These are phyloP conservation scores for Nephelium lappaceum DNA, from an alignment of 345 rosid species.

Conservation along the genomic window DNA sequence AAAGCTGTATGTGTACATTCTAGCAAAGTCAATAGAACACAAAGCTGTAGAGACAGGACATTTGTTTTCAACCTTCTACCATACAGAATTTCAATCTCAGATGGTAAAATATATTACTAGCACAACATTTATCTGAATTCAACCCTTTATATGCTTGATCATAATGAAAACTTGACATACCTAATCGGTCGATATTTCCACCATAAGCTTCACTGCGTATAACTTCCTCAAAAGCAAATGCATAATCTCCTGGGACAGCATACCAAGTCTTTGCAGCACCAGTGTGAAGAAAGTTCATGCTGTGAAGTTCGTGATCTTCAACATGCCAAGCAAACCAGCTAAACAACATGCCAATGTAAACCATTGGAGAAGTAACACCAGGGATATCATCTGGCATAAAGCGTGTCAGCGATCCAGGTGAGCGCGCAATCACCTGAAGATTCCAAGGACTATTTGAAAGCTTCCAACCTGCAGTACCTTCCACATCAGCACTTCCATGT, in stretches of 20 bases:
- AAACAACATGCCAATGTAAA: constrained; percentile 95
- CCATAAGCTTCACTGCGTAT: constrained; percentile 80
- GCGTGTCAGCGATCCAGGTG: constrained; percentile 97
- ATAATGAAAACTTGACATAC: constrained; percentile 39
- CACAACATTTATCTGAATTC: neutral
- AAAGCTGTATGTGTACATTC: no score
- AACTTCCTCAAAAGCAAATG: constrained; percentile 86
- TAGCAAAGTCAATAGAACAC: neutral
- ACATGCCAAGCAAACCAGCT: constrained; percentile 99
- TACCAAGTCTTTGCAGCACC: constrained; percentile 98
- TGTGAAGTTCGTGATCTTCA: constrained; percentile 99
- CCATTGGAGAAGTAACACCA: constrained; percentile 98
- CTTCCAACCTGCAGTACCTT: constrained; percentile 99
- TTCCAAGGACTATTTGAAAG: constrained; percentile 99
- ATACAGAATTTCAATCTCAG: neutral
- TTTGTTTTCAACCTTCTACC: neutral
- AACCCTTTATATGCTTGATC: neutral
- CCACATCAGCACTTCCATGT: constrained; percentile 54
- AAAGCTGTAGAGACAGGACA: neutral
- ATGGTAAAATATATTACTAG: neutral
- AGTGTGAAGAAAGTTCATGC: constrained; percentile 97
- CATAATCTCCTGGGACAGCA: constrained; percentile 93
- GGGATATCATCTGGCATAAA: constrained; percentile 99
- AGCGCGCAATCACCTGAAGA: constrained; percentile 91
- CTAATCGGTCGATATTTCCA: constrained; percentile 76